These are phyloP conservation scores for Hordeum vulgare DNA, from an alignment of 176 grass and related monocot species.

Conservation along the genomic window MorexV3_pseudomolecules_assembly NC_058520.1:394695682-394696181, in stretches of 20 bases:
- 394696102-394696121: conserved; percentile 79
- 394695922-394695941: background rate
- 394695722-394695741: no score
- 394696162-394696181: conserved; percentile 77
- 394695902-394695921: background rate
- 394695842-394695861: background rate
- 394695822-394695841: background rate
- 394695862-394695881: background rate
- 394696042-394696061: conserved; percentile 48
- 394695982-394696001: background rate
- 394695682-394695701: no score
- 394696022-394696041: conserved; percentile 30
- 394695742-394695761: no score
- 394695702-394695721: no score
- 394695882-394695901: background rate
- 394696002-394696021: background rate
- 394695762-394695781: no score
- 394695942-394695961: no score
- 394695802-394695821: background rate
- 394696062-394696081: conserved; percentile 69
- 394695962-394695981: background rate
- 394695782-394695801: no score
- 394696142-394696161: conserved; percentile 77
- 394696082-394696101: conserved; percentile 91
- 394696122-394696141: conserved; percentile 69